Percentiles rank a stretch among this genome's conserved stretches.
phyloP scores from a whole-genome alignment of 2,329 filamentous ascomycete genomes.

The Ploettnerulaceae sp. region DNA sequence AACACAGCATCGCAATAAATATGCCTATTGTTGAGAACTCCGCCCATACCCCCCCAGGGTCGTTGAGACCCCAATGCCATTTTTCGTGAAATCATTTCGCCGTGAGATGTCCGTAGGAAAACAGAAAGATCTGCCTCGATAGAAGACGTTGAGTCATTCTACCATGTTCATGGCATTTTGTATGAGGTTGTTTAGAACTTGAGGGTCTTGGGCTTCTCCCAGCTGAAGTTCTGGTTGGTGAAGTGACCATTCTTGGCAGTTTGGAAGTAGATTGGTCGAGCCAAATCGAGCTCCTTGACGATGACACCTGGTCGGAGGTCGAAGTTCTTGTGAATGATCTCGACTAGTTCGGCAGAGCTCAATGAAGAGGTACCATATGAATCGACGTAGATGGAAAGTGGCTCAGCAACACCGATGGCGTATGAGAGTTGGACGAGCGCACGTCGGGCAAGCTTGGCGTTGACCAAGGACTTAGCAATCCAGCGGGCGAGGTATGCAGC shows the following conservation, averaged over 20 bases:
- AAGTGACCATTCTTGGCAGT: slow-evolving; percentile 99
- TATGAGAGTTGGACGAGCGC: slow-evolving; percentile 97
- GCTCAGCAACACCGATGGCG: slow-evolving; percentile 97
- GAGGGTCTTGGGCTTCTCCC: slow-evolving; percentile 96
- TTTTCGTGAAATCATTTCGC: slow-evolving; percentile 34
- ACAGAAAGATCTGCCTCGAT: slow-evolving; percentile 20
- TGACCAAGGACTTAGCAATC: slow-evolving; percentile 97
- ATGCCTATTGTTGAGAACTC: slow-evolving; percentile 22
- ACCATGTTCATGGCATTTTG: slow-evolving; percentile 25
- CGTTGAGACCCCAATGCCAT: slow-evolving; percentile 35
- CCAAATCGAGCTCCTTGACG: slow-evolving; percentile 86
- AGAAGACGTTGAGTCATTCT: slow-evolving; percentile 33
- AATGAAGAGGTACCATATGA: slow-evolving; percentile 91
- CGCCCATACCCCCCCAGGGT: slow-evolving; percentile 28
- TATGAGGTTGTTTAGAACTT: slow-evolving; percentile 63
- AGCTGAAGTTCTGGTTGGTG: slow-evolving; percentile 95
- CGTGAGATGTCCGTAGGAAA: slow-evolving; percentile 30
- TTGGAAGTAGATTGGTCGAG: slow-evolving; percentile 95
- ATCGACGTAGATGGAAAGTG: slow-evolving; percentile 96
- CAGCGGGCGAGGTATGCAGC: slow-evolving; percentile 96
- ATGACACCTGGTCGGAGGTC: slow-evolving; percentile 98
- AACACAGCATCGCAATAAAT: slow-evolving; percentile 11
- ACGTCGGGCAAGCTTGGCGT: slow-evolving; percentile 83
- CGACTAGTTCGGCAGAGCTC: slow-evolving; percentile 85
- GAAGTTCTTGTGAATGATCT: slow-evolving; percentile 95